phyloP scores from a whole-genome alignment of 2,329 filamentous ascomycete species.

The Gliomastix tumulicola region DNA sequence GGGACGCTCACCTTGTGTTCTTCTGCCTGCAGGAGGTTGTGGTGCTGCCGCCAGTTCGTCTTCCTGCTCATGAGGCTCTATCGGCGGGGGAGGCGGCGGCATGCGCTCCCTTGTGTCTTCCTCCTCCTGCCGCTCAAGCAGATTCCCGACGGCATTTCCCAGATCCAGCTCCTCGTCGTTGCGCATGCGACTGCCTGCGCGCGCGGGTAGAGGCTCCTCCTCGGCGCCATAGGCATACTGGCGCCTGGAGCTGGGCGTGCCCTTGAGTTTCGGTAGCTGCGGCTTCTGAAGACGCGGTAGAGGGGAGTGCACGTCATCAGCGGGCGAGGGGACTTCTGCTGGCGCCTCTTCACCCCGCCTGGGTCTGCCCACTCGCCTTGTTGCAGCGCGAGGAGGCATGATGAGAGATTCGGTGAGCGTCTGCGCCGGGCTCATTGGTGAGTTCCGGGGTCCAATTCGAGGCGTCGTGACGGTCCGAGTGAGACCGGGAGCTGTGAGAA shows the following conservation, averaged over 20 bases:
- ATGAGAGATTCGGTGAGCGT: too few species aligned
- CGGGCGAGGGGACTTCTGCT: too few species aligned
- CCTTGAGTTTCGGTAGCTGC: constrained; percentile 15
- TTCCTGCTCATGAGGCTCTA: constrained; percentile 7
- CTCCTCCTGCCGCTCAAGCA: constrained; percentile 11
- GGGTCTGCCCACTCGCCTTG: too few species aligned
- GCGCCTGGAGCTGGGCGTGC: constrained; percentile 25
- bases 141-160: constrained; percentile 18
- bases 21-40: not conserved
- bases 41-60: constrained; percentile 12
- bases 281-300: constrained; percentile 12
- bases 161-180: constrained; percentile 13
- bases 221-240: constrained; percentile 30
- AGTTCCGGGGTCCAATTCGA: too few species aligned
- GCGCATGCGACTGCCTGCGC: constrained; percentile 8
- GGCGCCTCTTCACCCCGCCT: too few species aligned
- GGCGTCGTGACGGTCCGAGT: too few species aligned
- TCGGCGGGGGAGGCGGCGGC: constrained; percentile 1
- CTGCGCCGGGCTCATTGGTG: too few species aligned
- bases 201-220: constrained; percentile 20
- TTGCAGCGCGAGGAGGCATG: constrained; percentile 2
- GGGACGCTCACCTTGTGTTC: too few species aligned
- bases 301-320: constrained; percentile 1
- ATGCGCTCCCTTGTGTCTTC: constrained; percentile 4
- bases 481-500: too few species aligned